Conservation (phyloP, 2,329 filamentous ascomycete species). For the Alternaria hordeiaustralica region DNA sequence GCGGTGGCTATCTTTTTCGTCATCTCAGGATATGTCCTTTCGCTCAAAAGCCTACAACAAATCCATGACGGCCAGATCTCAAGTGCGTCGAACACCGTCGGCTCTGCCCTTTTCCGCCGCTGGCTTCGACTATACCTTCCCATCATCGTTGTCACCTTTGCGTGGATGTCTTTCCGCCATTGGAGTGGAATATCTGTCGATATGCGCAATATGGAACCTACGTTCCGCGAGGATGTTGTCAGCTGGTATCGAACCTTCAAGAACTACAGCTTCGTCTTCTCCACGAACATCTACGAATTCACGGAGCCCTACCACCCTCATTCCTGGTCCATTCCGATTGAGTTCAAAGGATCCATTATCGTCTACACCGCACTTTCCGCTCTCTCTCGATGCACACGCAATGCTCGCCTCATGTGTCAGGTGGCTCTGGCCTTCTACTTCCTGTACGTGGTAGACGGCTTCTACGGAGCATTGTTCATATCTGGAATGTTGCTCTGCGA, state of each 20-base stretch:
- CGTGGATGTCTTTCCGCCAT: constrained; percentile 62
- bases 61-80: constrained; percentile 52
- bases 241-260: constrained; percentile 54
- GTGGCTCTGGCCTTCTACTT: constrained; percentile 67
- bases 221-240: constrained; percentile 37
- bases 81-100: constrained; percentile 52
- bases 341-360: constrained; percentile 65
- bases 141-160: constrained; percentile 62
- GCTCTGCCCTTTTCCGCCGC: constrained; percentile 58
- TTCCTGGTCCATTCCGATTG: constrained; percentile 48
- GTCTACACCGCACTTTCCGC: constrained; percentile 65
- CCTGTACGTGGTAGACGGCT: constrained; percentile 71
- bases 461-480: constrained; percentile 57
- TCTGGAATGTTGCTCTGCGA: constrained; percentile 47
- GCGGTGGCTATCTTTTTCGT: constrained; percentile 63
- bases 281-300: constrained; percentile 64
- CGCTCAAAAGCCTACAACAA: constrained; percentile 53
- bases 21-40: constrained; percentile 61
- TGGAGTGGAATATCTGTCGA: constrained; percentile 40
- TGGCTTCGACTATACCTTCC: constrained; percentile 60
- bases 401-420: constrained; percentile 63
- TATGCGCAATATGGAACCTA: constrained; percentile 60
- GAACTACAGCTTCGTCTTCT: constrained; percentile 73
- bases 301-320: constrained; percentile 49
- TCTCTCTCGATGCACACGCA: constrained; percentile 62